Evolutionary conservation across 768 basidiomycete genomes (phyloP), one percentile per base, ranked within the genome.

Genomic region (Tylopilus sp.): DNA sequence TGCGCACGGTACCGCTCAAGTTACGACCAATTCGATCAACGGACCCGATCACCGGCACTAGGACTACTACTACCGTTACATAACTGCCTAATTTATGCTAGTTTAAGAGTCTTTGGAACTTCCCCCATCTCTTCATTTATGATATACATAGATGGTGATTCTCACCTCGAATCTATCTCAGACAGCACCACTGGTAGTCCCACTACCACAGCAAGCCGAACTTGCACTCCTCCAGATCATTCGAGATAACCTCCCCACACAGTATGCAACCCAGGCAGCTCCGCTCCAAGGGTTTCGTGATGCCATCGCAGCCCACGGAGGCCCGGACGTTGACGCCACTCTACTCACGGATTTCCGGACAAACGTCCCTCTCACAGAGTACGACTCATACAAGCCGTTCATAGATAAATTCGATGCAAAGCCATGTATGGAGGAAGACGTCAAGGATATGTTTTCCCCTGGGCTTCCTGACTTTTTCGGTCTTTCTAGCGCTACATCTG

Each of bases 371-470:
- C 44, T 56, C 1, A 46, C 53, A 8, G 8, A 43, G 11, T 63
- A 63, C 24, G 61, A 53, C 11, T 31, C 42, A 10, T 63, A 63
- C 29, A 41, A 50, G 30, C 59, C 62, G 1, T 63, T 54, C 29
- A 19, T 53, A 2, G 36, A 31, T 3, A 63, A 50, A 24, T 63
- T 63, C 25, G 22, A 57, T 22, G 49, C 7, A 25, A 26, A 11
- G 4, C 62, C 57, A 26, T 63, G 62, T 54, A 63, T 50, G 37
- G 58, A 63, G 22, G 40, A 41, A 17, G 55, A 63, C 2, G 54
- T 63, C 34, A 14, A 22, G 59, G 58, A 16, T 41, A 41, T 41
- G 38, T 40, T 40, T 40, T 40, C 38, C 22, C 38, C 38, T 2
- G 38, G 38, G 14, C 24, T 63, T 14, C 62, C 62, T 2, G 34